Base-by-base conservation (phyloP, 2,329 filamentous ascomycete genomes). In the Ceratocystis papillata region DNA sequence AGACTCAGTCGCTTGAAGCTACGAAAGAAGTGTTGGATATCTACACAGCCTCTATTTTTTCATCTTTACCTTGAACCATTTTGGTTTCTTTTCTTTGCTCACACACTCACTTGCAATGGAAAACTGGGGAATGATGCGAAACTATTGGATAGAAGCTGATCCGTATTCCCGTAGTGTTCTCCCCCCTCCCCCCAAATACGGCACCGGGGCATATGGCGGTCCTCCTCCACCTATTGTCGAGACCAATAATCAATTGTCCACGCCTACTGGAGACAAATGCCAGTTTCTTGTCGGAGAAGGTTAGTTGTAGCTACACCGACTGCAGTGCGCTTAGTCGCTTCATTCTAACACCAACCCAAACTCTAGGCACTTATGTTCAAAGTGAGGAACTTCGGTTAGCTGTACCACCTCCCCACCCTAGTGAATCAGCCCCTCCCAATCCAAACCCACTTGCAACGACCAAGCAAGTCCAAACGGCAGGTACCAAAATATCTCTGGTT, bases 231-330 rank as follows among this genome's bases (percentile, higher is more conserved):
- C 88, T 46, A 84, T 96, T 75, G 87, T 96, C 73, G 94, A 99
- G 81, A 96, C 93, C 65, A 96, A 94, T 76, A 99, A 97, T 74
- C 87, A 86, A 48, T 79, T 99, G 69, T 85, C 84, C 67, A 88
- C 89, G 72, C 93, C 90, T 28, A 85, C 85, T 45, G 89, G 89
- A 4, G 83, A 89, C 28, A 92, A 96, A 71, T 90, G 90, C 76
- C 89, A 95, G 74, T 87, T 99, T 70, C 85, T 96, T 55, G 91
- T 93, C 61, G 94, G 93, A 75, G 94, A 99, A 85, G 94, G 91
- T 89, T 77, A 17, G 63, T 62, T 8, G 1, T 59, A 20, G 8
- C 17, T 44, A 30, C 10, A 5, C 12, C 60, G 12, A 33, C 44
- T 41, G 37, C 12, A 41, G 37, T 41, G 37, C 37, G 10, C 37